Conservation (phyloP, 2,329 filamentous ascomycete species). For the Epichloe brachyelytri region DNA sequence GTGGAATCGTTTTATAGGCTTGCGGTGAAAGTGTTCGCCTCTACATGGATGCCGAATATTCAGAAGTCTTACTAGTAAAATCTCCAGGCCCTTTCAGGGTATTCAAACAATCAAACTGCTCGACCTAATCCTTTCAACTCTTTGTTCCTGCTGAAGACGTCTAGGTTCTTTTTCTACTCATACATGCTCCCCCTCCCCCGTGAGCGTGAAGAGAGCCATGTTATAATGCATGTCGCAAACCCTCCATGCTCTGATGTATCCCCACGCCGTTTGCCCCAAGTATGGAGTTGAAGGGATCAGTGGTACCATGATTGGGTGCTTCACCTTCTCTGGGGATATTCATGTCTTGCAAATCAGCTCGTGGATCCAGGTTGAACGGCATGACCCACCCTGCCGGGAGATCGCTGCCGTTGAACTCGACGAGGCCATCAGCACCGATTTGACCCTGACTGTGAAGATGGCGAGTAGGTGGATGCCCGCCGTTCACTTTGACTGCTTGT, state of each 20-base stretch:
- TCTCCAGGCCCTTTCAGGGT: no score
- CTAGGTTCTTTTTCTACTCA: not conserved
- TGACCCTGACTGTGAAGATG: slow-evolving; percentile 11
- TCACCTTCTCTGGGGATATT: slow-evolving; percentile 25
- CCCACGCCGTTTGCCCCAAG: slow-evolving; percentile 28
- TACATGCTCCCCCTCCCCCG: not conserved
- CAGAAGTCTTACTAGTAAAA: no score
- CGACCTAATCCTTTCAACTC: not conserved
- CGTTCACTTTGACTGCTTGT: slow-evolving; percentile 16
- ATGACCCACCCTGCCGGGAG: slow-evolving; percentile 72
- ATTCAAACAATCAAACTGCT: no score
- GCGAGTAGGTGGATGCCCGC: slow-evolving; percentile 15
- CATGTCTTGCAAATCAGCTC: slow-evolving; percentile 41
- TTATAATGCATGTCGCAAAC: slow-evolving; percentile 19
- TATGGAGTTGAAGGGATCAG: slow-evolving; percentile 37
- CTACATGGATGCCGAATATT: no score
- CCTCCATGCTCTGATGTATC: slow-evolving; percentile 22
- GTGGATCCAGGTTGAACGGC: slow-evolving; percentile 81
- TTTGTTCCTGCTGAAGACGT: not conserved
- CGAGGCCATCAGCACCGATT: slow-evolving; percentile 10
- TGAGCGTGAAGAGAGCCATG: no score
- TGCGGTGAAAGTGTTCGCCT: no score
- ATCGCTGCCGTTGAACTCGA: slow-evolving; percentile 25
- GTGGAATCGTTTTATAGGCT: no score
- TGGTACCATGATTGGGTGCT: not conserved